Evolutionary conservation across 2,329 filamentous ascomycete species (phyloP), one percentile per base, ranked within the genome.

Genomic region (Purpureocillium lavendulum): DNA sequence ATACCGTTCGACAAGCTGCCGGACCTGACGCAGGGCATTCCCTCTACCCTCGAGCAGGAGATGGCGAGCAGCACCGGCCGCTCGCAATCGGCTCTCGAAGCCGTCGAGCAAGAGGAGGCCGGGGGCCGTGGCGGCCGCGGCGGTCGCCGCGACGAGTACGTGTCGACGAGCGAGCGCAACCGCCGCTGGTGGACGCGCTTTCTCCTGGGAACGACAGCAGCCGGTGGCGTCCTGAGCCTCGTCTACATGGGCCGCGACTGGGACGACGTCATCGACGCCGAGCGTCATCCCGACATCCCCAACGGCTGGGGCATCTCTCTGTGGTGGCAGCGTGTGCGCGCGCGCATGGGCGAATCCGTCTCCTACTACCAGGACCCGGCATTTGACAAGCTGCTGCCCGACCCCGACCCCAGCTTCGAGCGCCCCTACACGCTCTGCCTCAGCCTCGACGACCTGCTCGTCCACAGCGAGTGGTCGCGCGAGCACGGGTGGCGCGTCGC

Each of bases 281-380:
- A 70, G 29, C 69, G 70, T 43, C 79, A 94, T 55, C 67, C 73
- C 18, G 80, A 89, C 40, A 76, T 83, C 14, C 84, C 87, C 39
- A 85, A 84, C 38, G 90, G 89, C 44, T 95, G 87, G 85, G 71
- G 75, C 3, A 60, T 83, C 2, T 68, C 66, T 3, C 69, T 84
- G 24, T 92, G 92, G 77, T 97, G 85, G 72, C 78, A 80, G 52
- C 85, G 92, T 43, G 80, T 82, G 38, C 80, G 73, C 54, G 82
- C 88, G 39, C 82, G 92, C 39, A 70, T 87, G 51, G 73, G 72
- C 45, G 82, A 86, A 47, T 78, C 87, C 42, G 73, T 92, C 45
- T 84, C 81, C 49, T 97, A 97, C 70, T 98, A 97, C 69, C 90
- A 90, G 50, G 90, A 97, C 54, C 92, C 92, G 3, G 84, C 89